These are phyloP conservation scores for Thamnidium elegans DNA, from an alignment of 192 early-diverging fungal genomes.

Conservation along the genomic window DNA sequence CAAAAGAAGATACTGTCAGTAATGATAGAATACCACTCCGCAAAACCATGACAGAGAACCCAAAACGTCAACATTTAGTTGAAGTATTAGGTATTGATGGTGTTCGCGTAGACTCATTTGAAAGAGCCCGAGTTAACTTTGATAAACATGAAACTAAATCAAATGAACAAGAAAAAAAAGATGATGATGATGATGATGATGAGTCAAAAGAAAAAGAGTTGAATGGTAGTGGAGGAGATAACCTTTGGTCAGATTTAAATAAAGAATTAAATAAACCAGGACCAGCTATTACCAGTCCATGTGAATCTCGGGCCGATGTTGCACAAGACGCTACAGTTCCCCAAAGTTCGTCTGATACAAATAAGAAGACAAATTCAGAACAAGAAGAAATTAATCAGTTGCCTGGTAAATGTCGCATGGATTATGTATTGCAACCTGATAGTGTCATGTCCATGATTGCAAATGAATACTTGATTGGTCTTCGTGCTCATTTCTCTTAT, in stretches of 20 bases:
- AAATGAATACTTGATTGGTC: slow-evolving; percentile 53
- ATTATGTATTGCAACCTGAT: slow-evolving; percentile 51
- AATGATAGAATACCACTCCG: background rate
- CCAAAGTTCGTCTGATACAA: background rate
- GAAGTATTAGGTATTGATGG: slow-evolving; percentile 37
- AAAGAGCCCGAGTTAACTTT: slow-evolving; percentile 21
- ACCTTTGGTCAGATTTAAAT: slow-evolving; percentile 27
- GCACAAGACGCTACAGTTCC: slow-evolving; percentile 29
- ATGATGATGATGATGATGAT: background rate
- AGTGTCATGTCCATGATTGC: slow-evolving; percentile 50
- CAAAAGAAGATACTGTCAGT: background rate
- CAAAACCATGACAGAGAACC: background rate
- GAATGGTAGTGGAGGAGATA: background rate
- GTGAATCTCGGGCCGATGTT: slow-evolving; percentile 12
- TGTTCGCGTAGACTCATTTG: slow-evolving; percentile 10
- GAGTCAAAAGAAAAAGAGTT: slow-evolving; percentile 6
- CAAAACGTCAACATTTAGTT: slow-evolving; percentile 26
- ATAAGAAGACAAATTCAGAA: background rate
- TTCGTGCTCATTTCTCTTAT: slow-evolving; percentile 54
- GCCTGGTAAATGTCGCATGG: slow-evolving; percentile 34
- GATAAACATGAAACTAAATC: background rate
- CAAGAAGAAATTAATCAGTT: slow-evolving; percentile 16
- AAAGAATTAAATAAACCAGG: slow-evolving; percentile 34
- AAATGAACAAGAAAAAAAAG: background rate
- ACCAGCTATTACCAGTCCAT: slow-evolving; percentile 22